A percentile compares a stretch with the other conserved stretches of the same genome.
Evolutionary conservation across 306 rosid species (phyloP).

Genomic region (Dryas alaskensis): DNA sequence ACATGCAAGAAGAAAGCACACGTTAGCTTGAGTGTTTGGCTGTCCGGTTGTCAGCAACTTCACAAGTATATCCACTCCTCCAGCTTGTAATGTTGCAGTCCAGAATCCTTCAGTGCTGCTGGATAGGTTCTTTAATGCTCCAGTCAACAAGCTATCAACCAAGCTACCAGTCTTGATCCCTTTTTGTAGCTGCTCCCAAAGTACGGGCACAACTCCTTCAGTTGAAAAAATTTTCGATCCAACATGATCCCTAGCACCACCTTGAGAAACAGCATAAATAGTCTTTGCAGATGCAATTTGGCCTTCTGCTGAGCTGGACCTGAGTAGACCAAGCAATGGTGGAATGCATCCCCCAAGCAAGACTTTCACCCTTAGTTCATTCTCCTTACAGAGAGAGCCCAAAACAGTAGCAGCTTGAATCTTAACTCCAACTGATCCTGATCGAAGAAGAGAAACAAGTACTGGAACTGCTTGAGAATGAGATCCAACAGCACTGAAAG

Average conservation of each 20-base stretch:
- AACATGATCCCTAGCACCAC: slow-evolving; percentile 86
- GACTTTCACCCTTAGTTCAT: slow-evolving; percentile 93
- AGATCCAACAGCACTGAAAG: slow-evolving; percentile 99
- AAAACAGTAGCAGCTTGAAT: slow-evolving; percentile 93
- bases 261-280: slow-evolving; percentile 95
- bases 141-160: slow-evolving; percentile 83
- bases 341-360: slow-evolving; percentile 99
- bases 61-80: slow-evolving; percentile 83
- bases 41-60: slow-evolving; percentile 80
- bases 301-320: slow-evolving; percentile 84
- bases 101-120: slow-evolving; percentile 95
- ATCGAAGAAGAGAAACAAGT: slow-evolving; percentile 97
- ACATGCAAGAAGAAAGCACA: slow-evolving; percentile 87
- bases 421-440: slow-evolving; percentile 89
- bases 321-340: slow-evolving; percentile 91
- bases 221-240: slow-evolving; percentile 97
- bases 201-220: slow-evolving; percentile 97
- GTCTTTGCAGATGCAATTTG: slow-evolving; percentile 96
- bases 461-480: slow-evolving; percentile 99
- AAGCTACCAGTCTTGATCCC: slow-evolving; percentile 74
- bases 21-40: slow-evolving; percentile 74
- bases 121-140: slow-evolving; percentile 88
- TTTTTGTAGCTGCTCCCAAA: slow-evolving; percentile 76
- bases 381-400: slow-evolving; percentile 93
- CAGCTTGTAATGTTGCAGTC: slow-evolving; percentile 79